These are phyloP conservation scores for Candida ficus DNA, from an alignment of 805 yeast genomes.

Conservation along the genomic window DNA sequence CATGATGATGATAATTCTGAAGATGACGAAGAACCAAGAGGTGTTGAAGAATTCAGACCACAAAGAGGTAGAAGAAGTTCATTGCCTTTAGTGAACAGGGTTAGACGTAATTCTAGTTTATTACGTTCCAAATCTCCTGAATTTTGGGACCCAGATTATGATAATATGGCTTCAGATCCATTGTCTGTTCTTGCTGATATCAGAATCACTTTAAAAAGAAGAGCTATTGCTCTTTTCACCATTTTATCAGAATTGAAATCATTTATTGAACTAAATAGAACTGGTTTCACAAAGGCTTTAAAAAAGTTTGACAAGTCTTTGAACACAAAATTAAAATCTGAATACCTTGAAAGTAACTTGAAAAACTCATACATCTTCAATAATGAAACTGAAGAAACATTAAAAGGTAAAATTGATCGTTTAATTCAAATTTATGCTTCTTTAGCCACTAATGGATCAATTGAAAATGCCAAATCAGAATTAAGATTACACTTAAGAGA, in stretches of 20 bases:
- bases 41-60: slow-evolving; percentile 13
- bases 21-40: slow-evolving; percentile 7
- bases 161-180: slow-evolving; percentile 17
- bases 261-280: slow-evolving; percentile 74
- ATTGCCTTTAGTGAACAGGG: slow-evolving; percentile 15
- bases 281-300: slow-evolving; percentile 85
- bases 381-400: slow-evolving; percentile 36
- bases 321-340: slow-evolving; percentile 52
- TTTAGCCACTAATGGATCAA: slow-evolving; percentile 37
- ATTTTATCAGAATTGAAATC: slow-evolving; percentile 77
- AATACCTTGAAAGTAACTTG: slow-evolving; percentile 45
- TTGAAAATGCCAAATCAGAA: slow-evolving; percentile 41
- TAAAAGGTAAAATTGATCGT: slow-evolving; percentile 51
- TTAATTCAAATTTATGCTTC: slow-evolving; percentile 52
- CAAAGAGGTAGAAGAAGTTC: slow-evolving; percentile 22
- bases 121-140: slow-evolving; percentile 22
- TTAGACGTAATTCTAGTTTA: slow-evolving; percentile 13
- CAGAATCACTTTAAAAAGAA: slow-evolving; percentile 58
- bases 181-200: slow-evolving; percentile 25
- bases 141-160: slow-evolving; percentile 23
- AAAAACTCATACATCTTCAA: slow-evolving; percentile 51
- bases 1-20: slow-evolving; percentile 2
- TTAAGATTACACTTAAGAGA: slow-evolving; percentile 65
- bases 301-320: slow-evolving; percentile 89
- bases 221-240: slow-evolving; percentile 64